A percentile compares a stretch with the other conserved stretches of the same genome.
Evolutionary conservation across 2,329 filamentous ascomycete genomes (phyloP).

Genomic region (Aspergillus amoenus): DNA sequence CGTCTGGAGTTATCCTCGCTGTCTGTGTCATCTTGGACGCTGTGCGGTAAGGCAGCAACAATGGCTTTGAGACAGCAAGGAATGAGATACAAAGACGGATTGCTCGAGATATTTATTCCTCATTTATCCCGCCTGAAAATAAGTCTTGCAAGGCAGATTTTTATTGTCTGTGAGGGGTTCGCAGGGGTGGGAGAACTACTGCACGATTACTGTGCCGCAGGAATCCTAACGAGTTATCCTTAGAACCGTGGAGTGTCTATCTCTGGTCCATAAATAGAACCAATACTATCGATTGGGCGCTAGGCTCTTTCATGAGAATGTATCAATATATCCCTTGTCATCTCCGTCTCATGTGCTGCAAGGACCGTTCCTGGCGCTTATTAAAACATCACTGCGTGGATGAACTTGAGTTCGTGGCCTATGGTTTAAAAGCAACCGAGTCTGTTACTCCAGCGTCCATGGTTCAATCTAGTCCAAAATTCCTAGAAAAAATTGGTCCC

Average conservation of each 20-base stretch:
- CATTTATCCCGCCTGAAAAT: neutral
- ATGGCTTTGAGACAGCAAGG: neutral
- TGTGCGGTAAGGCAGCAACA: neutral
- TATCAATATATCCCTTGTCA: neutral
- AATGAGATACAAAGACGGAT: neutral
- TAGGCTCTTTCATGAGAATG: neutral
- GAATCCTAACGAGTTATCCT: neutral
- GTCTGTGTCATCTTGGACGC: neutral
- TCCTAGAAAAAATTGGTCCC: neutral
- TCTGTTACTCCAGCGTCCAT: neutral
- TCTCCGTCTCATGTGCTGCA: neutral
- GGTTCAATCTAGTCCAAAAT: neutral
- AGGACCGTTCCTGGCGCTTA: constrained; percentile 1
- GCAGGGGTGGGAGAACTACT: neutral
- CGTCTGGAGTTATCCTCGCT: neutral
- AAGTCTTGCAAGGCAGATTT: neutral
- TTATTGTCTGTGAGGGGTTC: neutral
- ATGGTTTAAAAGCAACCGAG: neutral
- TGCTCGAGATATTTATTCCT: neutral
- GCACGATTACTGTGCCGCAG: constrained; percentile 1
- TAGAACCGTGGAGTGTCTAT: neutral
- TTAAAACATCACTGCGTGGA: neutral
- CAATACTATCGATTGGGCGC: neutral
- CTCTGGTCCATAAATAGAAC: neutral
- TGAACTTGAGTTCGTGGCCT: neutral